A percentile compares a stretch with the other conserved stretches of the same genome.
Evolutionary conservation across 1,139 yeast genomes (phyloP).

Genomic region (Kazachstania sp.): DNA sequence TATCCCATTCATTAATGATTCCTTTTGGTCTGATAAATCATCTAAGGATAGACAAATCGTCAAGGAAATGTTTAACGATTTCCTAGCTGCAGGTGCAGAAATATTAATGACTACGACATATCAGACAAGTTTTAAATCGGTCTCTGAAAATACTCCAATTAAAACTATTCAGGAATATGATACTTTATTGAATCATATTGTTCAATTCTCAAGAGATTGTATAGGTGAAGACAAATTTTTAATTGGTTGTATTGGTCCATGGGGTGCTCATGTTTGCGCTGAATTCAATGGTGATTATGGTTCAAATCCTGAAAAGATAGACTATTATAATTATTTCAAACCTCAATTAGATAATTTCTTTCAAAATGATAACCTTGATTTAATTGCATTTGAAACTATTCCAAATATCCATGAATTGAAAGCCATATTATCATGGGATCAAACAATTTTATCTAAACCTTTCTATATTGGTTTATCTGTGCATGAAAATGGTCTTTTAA

Average conservation of each 20-base stretch:
- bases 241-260: slow-evolving; percentile 66
- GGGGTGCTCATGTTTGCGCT: slow-evolving; percentile 58
- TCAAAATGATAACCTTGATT: slow-evolving; percentile 17
- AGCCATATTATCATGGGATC: slow-evolving; percentile 27
- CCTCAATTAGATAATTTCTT: slow-evolving; percentile 27
- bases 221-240: slow-evolving; percentile 31
- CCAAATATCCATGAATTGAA: slow-evolving; percentile 27
- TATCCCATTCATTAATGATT: slow-evolving; percentile 34
- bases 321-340: slow-evolving; percentile 20
- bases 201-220: slow-evolving; percentile 23
- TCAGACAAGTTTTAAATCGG: slow-evolving; percentile 39
- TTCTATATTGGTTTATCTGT: slow-evolving; percentile 26
- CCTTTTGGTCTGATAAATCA: slow-evolving; percentile 19
- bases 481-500: slow-evolving; percentile 19
- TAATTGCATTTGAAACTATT: slow-evolving; percentile 27
- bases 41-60: slow-evolving; percentile 40
- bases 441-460: slow-evolving; percentile 18
- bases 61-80: slow-evolving; percentile 41
- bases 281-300: slow-evolving; percentile 57
- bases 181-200: slow-evolving; percentile 21
- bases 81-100: slow-evolving; percentile 49
- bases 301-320: slow-evolving; percentile 17
- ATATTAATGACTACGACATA: slow-evolving; percentile 55
- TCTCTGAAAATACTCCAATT: slow-evolving; percentile 19
- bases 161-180: slow-evolving; percentile 27